Evolutionary conservation across 2,329 filamentous ascomycete species (phyloP).

Genomic region (Cladophialophora psammophila): DNA sequence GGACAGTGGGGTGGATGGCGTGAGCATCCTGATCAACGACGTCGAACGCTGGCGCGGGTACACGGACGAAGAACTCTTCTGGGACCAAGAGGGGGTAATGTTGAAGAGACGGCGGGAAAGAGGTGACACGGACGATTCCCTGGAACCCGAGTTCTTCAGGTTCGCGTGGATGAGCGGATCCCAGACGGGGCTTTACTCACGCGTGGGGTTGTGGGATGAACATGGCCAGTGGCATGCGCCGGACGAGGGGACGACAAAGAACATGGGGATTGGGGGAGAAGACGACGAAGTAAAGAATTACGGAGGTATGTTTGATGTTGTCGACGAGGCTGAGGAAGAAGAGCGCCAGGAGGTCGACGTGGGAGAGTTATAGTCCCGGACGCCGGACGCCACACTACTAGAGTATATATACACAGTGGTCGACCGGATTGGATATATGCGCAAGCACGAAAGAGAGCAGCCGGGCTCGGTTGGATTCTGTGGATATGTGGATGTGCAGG

Average conservation of each 20-base stretch:
- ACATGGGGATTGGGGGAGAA: not conserved
- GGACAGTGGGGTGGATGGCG: slow-evolving; percentile 57
- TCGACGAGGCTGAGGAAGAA: not conserved
- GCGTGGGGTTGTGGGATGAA: slow-evolving; percentile 39
- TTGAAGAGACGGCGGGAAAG: slow-evolving; percentile 27
- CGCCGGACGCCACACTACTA: not conserved
- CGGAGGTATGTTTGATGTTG: slow-evolving; percentile 1
- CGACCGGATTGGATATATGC: not conserved
- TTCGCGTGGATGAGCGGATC: slow-evolving; percentile 53
- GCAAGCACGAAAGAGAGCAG: not conserved
- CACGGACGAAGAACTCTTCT: slow-evolving; percentile 55
- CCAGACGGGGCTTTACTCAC: slow-evolving; percentile 37
- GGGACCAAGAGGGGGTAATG: slow-evolving; percentile 46
- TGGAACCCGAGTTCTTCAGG: slow-evolving; percentile 53
- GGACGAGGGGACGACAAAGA: slow-evolving; percentile 3
- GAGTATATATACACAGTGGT: not conserved
- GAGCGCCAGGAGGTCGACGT: not conserved
- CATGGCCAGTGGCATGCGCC: slow-evolving; percentile 36
- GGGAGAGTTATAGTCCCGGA: not conserved
- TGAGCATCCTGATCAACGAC: slow-evolving; percentile 69
- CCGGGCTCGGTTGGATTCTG: too few relatives aligned
- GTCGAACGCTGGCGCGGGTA: slow-evolving; percentile 68
- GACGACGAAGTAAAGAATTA: slow-evolving; percentile 14
- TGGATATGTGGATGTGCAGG: too few relatives aligned
- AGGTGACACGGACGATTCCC: slow-evolving; percentile 23